Evolutionary conservation across 768 basidiomycete species (phyloP).

Genomic region (Coprinopsis marcescibilis): DNA sequence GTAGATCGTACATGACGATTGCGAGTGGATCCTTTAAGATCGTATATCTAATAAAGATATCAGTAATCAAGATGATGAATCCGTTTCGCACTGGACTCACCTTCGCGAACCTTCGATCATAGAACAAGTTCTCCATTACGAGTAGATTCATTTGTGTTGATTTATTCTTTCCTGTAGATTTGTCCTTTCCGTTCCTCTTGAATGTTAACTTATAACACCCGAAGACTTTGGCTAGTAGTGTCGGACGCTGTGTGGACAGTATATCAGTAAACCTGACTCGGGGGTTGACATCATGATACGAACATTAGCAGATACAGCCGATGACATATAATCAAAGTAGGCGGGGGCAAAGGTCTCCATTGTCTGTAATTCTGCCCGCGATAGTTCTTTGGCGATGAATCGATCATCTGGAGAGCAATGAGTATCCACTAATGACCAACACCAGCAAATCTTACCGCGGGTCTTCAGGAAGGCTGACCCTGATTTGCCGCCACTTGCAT

Average conservation of each 20-base stretch:
- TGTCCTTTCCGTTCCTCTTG: slow-evolving; percentile 72
- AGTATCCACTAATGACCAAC: slow-evolving; percentile 6
- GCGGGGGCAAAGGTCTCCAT: slow-evolving; percentile 97
- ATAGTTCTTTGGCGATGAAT: slow-evolving; percentile 97
- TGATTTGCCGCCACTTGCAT: slow-evolving; percentile 92
- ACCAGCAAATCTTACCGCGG: slow-evolving; percentile 47
- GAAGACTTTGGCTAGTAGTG: slow-evolving; percentile 92
- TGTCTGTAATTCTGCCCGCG: slow-evolving; percentile 83
- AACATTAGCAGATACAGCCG: slow-evolving; percentile 82
- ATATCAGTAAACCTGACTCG: slow-evolving; percentile 1
- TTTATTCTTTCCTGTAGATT: slow-evolving; percentile 58
- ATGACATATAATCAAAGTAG: slow-evolving; percentile 97
- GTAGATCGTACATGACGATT: slow-evolving; percentile 92
- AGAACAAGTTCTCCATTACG: slow-evolving; percentile 98
- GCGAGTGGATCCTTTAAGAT: slow-evolving; percentile 92
- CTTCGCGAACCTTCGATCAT: slow-evolving; percentile 85
- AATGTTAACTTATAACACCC: slow-evolving; percentile 95
- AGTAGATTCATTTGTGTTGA: slow-evolving; percentile 90
- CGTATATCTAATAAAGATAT: slow-evolving; percentile 66
- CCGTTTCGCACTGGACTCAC: slow-evolving; percentile 33
- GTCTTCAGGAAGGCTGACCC: slow-evolving; percentile 97
- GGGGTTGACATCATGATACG: slow-evolving; percentile 21
- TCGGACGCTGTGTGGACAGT: slow-evolving; percentile 63
- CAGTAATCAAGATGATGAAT: slow-evolving; percentile 31
- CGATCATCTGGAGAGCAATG: slow-evolving; percentile 68